phyloP scores from a whole-genome alignment of 2,329 filamentous ascomycete genomes.

The Pseudogymnoascus sp. region DNA sequence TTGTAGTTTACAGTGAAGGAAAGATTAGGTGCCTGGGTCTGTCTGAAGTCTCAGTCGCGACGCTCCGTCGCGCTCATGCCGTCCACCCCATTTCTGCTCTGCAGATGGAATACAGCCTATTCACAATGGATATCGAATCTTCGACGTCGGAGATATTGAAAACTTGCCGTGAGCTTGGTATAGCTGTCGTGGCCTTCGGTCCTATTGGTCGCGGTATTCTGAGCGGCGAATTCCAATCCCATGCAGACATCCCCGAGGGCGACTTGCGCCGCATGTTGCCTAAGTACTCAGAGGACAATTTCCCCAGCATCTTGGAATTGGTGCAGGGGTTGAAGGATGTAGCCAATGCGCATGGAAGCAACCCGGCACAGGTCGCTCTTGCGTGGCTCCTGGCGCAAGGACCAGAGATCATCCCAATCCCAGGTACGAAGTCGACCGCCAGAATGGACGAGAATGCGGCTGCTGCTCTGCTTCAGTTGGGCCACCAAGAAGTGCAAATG shows the following conservation, averaged over 20 bases:
- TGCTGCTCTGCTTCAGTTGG: constrained; percentile 16
- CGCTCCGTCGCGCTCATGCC: constrained; percentile 41
- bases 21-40: constrained; percentile 45
- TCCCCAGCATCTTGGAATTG: constrained; percentile 41
- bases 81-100: constrained; percentile 41
- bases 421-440: constrained; percentile 8
- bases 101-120: constrained; percentile 45
- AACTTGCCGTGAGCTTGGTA: constrained; percentile 38
- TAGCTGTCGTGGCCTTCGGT: constrained; percentile 30
- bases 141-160: constrained; percentile 25
- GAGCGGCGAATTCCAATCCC: constrained; percentile 38
- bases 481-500: constrained; percentile 19
- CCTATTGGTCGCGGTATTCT: constrained; percentile 44
- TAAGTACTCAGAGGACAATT: constrained; percentile 30
- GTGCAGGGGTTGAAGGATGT: constrained; percentile 37
- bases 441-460: constrained; percentile 11
- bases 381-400: constrained; percentile 36
- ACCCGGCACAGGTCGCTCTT: constrained; percentile 40
- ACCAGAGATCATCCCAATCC: constrained; percentile 10
- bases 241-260: constrained; percentile 36
- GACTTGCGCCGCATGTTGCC: constrained; percentile 27
- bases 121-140: constrained; percentile 40
- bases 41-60: constrained; percentile 36
- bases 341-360: constrained; percentile 37
- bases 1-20: constrained; percentile 27